These are phyloP conservation scores for Cunninghamia lanceolata DNA, from an alignment of 75 land plant genomes.

Conservation along the genomic window DNA sequence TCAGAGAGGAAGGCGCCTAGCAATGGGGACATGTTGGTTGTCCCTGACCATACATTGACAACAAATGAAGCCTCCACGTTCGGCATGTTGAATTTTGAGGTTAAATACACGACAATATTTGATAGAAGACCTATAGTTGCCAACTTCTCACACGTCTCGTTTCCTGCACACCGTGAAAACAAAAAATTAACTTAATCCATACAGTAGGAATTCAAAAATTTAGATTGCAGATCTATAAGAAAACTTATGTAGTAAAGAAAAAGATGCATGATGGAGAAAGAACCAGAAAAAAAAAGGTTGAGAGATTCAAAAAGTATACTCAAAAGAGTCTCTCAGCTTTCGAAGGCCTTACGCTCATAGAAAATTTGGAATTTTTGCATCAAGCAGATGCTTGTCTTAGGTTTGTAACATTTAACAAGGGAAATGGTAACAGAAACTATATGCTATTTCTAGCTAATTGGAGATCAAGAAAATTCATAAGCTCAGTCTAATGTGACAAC, in stretches of 20 bases:
- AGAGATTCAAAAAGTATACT: no score
- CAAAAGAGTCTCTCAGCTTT: background rate
- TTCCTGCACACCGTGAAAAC: constrained; percentile 30
- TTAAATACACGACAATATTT: constrained; percentile 59
- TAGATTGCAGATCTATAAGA: background rate
- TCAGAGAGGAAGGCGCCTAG: constrained; percentile 66
- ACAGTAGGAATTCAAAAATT: background rate
- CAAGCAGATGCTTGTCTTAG: no score
- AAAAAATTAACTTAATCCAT: background rate
- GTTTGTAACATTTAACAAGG: no score
- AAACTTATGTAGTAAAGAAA: background rate
- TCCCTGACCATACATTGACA: constrained; percentile 42
- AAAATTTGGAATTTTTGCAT: no score
- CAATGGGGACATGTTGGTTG: constrained; percentile 44
- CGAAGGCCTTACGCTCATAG: background rate
- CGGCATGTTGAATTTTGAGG: constrained; percentile 34
- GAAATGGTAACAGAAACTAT: no score
- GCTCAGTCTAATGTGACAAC: no score
- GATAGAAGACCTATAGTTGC: constrained; percentile 53
- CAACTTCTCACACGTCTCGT: constrained; percentile 71
- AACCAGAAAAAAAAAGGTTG: no score
- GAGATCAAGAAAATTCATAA: background rate
- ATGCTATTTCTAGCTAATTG: no score
- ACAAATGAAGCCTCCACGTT: constrained; percentile 43
- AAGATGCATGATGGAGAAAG: no score